Evolutionary conservation across 176 grass and related monocot genomes (phyloP), one percentile per base, ranked within the genome.

Genomic region (Canna indica): DNA sequence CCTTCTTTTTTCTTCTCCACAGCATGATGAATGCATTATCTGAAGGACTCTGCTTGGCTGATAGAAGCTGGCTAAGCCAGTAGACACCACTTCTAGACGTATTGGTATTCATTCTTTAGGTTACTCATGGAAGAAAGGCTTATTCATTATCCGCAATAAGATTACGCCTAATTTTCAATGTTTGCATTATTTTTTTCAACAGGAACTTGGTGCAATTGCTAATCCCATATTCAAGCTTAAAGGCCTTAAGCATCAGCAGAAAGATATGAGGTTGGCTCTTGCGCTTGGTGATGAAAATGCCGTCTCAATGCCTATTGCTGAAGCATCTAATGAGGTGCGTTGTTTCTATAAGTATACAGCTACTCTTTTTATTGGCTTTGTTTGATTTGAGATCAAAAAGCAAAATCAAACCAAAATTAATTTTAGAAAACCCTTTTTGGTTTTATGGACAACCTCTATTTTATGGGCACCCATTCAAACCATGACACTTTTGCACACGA

Each of bases 211-310:
- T 1, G 94, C 50, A 1, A 64, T 88, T 18, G 82, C 94, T 60
- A 97, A 97, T 68, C 89, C 94, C n/a, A 85, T 97, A 89, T 97
- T 97, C 81, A 92, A 90, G 83, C 22, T 92, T 36, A 97, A 97
- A 81, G 94, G 94, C 16, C 86, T 97, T 20, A 97, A 97, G 64
- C 94, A 92, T 81, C 94, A 97, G 86, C 89, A 97, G 84, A 97
- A 92, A 79, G 89, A 97, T 57, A 92, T 97, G 94, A 78, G 94
- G 64, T 56, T 97, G 83, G 94, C 89, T 60, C 89, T 97, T 31
- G 74, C 69, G 25, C 69, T 97, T 12, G 89, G 94, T 1, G 86
- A 97, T 46, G 89, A 97, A 77, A 76, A 79, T 17, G 82, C 89
- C 5, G 84, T 97, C 38, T 75, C 94, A 46, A 92, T 97, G 94